Base-by-base conservation (phyloP, 805 yeast species). In the Candida yuanshanica region DNA sequence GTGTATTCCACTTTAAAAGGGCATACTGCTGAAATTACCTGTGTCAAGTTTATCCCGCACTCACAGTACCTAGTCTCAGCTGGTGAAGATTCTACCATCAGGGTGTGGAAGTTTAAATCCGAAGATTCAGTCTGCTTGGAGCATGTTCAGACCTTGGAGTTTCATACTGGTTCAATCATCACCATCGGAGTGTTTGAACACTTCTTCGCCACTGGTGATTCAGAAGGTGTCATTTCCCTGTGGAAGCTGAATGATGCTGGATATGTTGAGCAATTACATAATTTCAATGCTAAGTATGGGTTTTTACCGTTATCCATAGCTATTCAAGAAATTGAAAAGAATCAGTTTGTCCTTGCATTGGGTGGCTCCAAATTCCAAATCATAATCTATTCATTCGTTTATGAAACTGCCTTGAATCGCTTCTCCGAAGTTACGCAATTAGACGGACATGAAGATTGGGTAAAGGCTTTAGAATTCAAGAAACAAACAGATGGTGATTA, bases 371-470 rank as follows among this genome's bases (percentile, higher is more conserved):
- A 70, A 40, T 59, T 63, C 22, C 56, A 63, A 24, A 54, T 90
- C 5, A 77, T 70, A 44, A 68, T 86, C 5, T 78, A 76, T 51
- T 60, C 81, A 0, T 73, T 79, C 45, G 53, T 48, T 10, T 37
- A 59, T 1, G 37, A 20, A 0, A 42, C 17, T 9, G 38, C 45
- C 11, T 26, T 62, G 12, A 33, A 37, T 3, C 42, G 49, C 11
- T 63, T 71, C 33, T 39, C 52, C 8, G 66, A 64, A 39, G 66
- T 70, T 23, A 83, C 89, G 1, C 65, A 65, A 8, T 62, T 93
- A 25, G 72, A 79, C 21, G 99, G 99, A 5, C 99, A 93, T 59
- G 99, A 93, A 62, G 96, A 90, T 62, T 93, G 99, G 99, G 76
- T 93, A 38, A 83, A 84, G 56, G 72, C 87, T 12, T 63, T 93